Conservation (phyloP, 23 red algal species). For the Agarophyton chilense region DNA sequence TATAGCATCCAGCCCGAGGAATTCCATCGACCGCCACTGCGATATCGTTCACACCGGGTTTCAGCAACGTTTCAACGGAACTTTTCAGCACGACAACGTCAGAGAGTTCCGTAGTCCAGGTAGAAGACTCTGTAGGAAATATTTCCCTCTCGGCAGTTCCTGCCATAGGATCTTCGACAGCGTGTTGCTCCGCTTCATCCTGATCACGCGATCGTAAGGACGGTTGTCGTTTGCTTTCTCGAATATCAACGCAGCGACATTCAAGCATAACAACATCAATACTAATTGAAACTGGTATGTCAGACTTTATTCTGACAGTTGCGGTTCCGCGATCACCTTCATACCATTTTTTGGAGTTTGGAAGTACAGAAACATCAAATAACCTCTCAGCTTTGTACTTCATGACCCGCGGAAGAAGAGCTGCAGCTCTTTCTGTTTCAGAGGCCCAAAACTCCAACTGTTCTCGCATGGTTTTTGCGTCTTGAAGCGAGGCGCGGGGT, state of each 20-base stretch:
- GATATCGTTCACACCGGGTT: slow-evolving; percentile 38
- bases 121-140: background rate
- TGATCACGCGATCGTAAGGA: slow-evolving; percentile 10
- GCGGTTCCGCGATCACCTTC: slow-evolving; percentile 69
- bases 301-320: slow-evolving; percentile 57
- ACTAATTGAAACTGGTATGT: slow-evolving; percentile 34
- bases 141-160: background rate
- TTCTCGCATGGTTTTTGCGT: background rate
- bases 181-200: background rate
- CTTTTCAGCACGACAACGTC: slow-evolving; percentile 31
- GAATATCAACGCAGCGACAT: slow-evolving; percentile 40
- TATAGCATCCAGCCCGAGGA: slow-evolving; percentile 62
- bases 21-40: slow-evolving; percentile 31
- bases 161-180: background rate
- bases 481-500: background rate
- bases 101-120: slow-evolving; percentile 16
- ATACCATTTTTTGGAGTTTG: slow-evolving; percentile 41
- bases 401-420: slow-evolving; percentile 63
- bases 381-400: slow-evolving; percentile 77
- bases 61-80: slow-evolving; percentile 1
- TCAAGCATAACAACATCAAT: slow-evolving; percentile 64
- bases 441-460: slow-evolving; percentile 54
- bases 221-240: background rate
- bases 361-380: slow-evolving; percentile 54
- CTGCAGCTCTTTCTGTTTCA: slow-evolving; percentile 31